Percentiles rank a stretch among this genome's conserved stretches.
Conservation (phyloP, 139 green algal species). For the Chlamydomonas asymmetrica region DNA sequence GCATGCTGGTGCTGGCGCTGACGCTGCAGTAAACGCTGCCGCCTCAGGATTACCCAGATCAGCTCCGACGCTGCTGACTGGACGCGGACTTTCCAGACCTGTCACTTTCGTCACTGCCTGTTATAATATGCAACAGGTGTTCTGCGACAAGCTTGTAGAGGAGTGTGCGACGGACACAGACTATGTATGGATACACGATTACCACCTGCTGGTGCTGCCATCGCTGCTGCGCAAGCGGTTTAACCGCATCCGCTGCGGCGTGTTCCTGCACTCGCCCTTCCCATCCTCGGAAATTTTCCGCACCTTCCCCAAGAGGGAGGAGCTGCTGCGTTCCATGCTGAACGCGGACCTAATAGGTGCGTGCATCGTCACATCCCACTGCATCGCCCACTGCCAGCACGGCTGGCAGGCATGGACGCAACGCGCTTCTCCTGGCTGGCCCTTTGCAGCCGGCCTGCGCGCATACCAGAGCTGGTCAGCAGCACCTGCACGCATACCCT, state of each 20-base stretch:
- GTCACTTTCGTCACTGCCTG: no score
- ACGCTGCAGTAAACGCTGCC: conserved; percentile 41
- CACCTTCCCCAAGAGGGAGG: conserved; percentile 91
- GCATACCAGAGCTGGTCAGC: no score
- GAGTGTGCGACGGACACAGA: conserved; percentile 77
- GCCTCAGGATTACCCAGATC: no score
- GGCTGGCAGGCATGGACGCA: no score
- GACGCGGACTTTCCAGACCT: not conserved
- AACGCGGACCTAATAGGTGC: conserved; percentile 93
- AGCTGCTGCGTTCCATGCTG: conserved; percentile 91
- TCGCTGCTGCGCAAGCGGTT: conserved; percentile 86
- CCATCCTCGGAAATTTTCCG: conserved; percentile 96
- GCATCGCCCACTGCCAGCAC: not conserved
- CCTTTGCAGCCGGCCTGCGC: no score
- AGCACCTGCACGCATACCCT: no score
- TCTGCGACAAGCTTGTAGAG: conserved; percentile 83
- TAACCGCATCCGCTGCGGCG: conserved; percentile 68
- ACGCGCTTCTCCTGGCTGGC: no score
- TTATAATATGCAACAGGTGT: conserved; percentile 23
- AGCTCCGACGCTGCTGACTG: no score
- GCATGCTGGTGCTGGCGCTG: no score
- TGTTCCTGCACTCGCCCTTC: conserved; percentile 98
- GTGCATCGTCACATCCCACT: not conserved
- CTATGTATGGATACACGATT: conserved; percentile 99
- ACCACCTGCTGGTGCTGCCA: conserved; percentile 97